Conservation (phyloP, 495 filamentous ascomycete genomes). For the Immersiella caudata region DNA sequence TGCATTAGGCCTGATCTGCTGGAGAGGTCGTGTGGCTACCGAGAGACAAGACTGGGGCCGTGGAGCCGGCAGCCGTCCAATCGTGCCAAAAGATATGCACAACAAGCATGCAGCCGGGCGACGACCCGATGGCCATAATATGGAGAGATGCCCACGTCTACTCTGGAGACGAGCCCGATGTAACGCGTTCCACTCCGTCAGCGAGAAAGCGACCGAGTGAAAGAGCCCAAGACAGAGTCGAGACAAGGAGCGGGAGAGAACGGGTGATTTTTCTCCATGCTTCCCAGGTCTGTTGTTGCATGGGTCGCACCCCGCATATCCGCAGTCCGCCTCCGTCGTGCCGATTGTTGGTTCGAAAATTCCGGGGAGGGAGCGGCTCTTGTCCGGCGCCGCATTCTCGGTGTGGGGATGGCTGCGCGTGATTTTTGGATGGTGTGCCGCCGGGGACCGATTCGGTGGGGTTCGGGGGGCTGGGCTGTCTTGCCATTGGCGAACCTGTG, state of each 20-base stretch:
- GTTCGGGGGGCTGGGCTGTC: neutral
- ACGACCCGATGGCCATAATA: conserved; percentile 1
- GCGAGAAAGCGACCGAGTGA: neutral
- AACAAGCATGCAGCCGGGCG: conserved; percentile 10
- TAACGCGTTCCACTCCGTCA: neutral
- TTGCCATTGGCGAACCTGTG: neutral
- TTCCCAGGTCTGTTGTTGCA: neutral
- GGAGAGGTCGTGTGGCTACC: conserved; percentile 18
- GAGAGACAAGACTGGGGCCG: neutral
- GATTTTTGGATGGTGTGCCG: neutral
- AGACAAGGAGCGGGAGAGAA: neutral
- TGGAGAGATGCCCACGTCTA: neutral
- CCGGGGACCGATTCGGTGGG: neutral
- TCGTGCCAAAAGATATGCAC: conserved; percentile 10
- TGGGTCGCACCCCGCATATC: neutral
- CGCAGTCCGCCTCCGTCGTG: neutral
- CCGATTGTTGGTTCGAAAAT: neutral
- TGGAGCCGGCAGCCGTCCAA: conserved; percentile 2
- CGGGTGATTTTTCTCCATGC: neutral
- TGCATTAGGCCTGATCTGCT: conserved; percentile 29
- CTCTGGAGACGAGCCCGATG: conserved; percentile 5
- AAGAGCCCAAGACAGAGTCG: neutral
- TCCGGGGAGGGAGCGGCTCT: neutral
- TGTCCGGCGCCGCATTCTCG: neutral
- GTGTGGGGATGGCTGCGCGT: neutral